Evolutionary conservation across 2,329 filamentous ascomycete genomes (phyloP).

Genomic region (Colletotrichum noveboracense): DNA sequence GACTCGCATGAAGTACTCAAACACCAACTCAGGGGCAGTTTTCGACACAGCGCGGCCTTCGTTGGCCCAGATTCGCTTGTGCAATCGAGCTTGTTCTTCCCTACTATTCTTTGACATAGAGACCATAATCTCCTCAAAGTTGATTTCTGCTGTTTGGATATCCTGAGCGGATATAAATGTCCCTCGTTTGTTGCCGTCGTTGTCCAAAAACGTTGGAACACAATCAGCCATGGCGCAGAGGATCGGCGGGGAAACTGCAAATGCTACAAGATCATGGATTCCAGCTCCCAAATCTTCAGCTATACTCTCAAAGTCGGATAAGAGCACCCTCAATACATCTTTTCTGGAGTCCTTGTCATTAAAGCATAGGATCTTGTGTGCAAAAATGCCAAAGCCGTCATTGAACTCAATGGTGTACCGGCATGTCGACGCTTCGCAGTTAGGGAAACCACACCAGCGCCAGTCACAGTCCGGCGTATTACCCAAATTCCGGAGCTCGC

Average conservation of each 20-base stretch:
- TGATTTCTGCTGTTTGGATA: not conserved
- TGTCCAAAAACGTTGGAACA: not conserved
- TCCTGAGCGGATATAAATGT: not conserved
- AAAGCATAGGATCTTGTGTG: not conserved
- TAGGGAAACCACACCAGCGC: not conserved
- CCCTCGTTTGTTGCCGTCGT: not conserved
- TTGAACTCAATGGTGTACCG: not conserved
- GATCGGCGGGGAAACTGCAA: not conserved
- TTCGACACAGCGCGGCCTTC: not conserved
- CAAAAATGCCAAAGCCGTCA: not conserved
- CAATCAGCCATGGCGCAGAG: not conserved
- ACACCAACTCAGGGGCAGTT: not conserved
- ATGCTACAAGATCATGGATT: not conserved
- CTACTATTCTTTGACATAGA: not conserved
- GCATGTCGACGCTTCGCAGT: not conserved
- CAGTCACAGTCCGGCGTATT: not conserved
- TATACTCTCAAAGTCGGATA: not conserved
- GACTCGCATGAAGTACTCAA: not conserved
- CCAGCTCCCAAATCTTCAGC: not conserved
- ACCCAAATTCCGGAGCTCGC: not conserved
- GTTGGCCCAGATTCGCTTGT: not conserved
- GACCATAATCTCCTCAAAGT: not conserved
- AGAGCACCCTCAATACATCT: not conserved
- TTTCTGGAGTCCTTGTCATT: not conserved
- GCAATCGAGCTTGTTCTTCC: not conserved